These are phyloP conservation scores for Vaccinium corymbosum DNA, from an alignment of 148 eudicot genomes.

Conservation along the genomic window DNA sequence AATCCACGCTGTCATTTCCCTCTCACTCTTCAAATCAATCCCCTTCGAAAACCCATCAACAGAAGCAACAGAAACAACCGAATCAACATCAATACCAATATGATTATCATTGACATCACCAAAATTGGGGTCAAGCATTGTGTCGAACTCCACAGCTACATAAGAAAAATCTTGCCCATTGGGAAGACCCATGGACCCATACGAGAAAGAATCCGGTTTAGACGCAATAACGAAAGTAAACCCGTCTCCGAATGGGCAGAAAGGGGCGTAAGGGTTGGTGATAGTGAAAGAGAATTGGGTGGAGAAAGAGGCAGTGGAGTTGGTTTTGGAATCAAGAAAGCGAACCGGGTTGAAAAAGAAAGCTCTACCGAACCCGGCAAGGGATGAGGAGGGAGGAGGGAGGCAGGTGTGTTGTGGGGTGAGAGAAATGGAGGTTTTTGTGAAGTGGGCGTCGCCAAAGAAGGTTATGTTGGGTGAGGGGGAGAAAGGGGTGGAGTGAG, in stretches of 20 bases:
- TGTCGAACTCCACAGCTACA: conserved; percentile 61
- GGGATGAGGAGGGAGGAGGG: conserved; percentile 19
- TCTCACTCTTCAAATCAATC: conserved; percentile 43
- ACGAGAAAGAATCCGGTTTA: conserved; percentile 12
- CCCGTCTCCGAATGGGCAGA: conserved; percentile 63
- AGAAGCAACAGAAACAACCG: conserved; percentile 30
- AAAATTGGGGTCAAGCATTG: conserved; percentile 33
- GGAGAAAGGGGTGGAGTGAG: conserved; percentile 15
- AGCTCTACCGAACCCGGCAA: conserved; percentile 38
- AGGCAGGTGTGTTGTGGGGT: conserved; percentile 31
- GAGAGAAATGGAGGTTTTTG: conserved; percentile 32
- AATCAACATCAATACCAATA: conserved; percentile 43
- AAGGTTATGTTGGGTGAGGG: conserved; percentile 42
- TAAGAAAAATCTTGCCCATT: conserved; percentile 31
- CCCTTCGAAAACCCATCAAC: conserved; percentile 35
- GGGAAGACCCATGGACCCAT: conserved; percentile 51
- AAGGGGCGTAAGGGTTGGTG: conserved; percentile 22
- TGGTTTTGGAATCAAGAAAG: conserved; percentile 39
- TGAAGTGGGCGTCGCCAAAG: conserved; percentile 44
- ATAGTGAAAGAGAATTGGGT: conserved; percentile 49
- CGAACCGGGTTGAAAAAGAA: conserved; percentile 45
- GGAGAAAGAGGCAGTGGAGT: conserved; percentile 46
- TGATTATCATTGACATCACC: conserved; percentile 50
- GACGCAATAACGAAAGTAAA: conserved; percentile 56
- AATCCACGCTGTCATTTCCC: conserved; percentile 47